A percentile compares a stretch with the other conserved stretches of the same genome.
These are phyloP conservation scores for Canna indica DNA, from an alignment of 176 grass and related monocot species.

Conservation along the genomic window DNA sequence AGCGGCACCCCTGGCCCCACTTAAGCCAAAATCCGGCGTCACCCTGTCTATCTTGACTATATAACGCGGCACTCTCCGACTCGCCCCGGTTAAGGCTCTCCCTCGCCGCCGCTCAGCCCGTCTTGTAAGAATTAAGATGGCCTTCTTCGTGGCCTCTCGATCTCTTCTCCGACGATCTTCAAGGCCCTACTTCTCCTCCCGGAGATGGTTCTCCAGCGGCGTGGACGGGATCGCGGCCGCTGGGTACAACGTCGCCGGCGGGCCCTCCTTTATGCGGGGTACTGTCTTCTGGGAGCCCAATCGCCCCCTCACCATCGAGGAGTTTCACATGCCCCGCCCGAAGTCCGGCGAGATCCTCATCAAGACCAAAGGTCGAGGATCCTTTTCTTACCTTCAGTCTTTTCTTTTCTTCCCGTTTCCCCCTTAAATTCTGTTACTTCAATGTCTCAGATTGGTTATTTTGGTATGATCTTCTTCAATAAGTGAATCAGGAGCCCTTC, in stretches of 20 bases:
- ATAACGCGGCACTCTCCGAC: too few species aligned
- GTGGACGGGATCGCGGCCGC: slow-evolving; percentile 21
- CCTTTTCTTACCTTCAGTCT: background rate
- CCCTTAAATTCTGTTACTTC: background rate
- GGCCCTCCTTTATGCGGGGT: slow-evolving; percentile 69
- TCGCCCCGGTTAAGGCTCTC: background rate
- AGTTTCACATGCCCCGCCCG: slow-evolving; percentile 84
- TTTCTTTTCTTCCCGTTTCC: background rate
- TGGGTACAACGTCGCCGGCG: slow-evolving; percentile 66
- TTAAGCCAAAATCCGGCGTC: too few species aligned
- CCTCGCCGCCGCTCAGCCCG: background rate
- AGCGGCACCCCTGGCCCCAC: too few species aligned
- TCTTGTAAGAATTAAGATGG: slow-evolving; percentile 30
- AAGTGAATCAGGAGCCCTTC: too few species aligned
- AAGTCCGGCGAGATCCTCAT: slow-evolving; percentile 93
- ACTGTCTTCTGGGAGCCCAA: slow-evolving; percentile 94
- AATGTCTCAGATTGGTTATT: too few species aligned
- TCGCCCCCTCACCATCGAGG: slow-evolving; percentile 78
- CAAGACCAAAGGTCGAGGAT: slow-evolving; percentile 46
- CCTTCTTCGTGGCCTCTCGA: slow-evolving; percentile 32
- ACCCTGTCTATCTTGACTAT: too few species aligned
- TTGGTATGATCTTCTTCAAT: too few species aligned
- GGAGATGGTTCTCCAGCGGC: slow-evolving; percentile 27
- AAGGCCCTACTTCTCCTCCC: background rate
- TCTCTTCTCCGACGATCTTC: slow-evolving; percentile 40